Evolutionary conservation across 805 yeast genomes (phyloP).

Genomic region (Kazachstania bromeliacearum): DNA sequence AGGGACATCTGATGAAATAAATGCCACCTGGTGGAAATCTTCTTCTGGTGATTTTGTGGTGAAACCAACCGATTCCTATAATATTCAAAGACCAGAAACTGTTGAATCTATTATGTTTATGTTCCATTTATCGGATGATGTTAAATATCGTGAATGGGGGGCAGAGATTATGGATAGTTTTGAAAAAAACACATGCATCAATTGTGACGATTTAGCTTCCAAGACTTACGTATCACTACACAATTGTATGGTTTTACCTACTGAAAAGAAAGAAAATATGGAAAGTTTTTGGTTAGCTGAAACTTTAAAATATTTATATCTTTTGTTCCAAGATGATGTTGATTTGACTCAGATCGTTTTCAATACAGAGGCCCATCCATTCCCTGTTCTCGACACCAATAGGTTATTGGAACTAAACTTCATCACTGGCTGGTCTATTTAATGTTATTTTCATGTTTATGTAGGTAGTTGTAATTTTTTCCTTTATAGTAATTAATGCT

Average conservation of each 20-base stretch:
- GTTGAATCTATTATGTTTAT: slow-evolving; percentile 79
- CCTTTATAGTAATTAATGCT: too few species aligned
- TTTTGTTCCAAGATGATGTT: slow-evolving; percentile 64
- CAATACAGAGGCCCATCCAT: slow-evolving; percentile 91
- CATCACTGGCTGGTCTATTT: slow-evolving; percentile 22
- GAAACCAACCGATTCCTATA: slow-evolving; percentile 67
- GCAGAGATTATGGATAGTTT: slow-evolving; percentile 74
- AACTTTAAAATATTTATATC: slow-evolving; percentile 76
- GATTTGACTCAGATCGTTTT: slow-evolving; percentile 66
- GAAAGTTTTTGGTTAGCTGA: slow-evolving; percentile 94
- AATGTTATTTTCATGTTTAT: too few species aligned
- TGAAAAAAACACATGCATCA: slow-evolving; percentile 46
- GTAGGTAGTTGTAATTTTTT: too few species aligned
- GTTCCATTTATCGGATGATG: slow-evolving; percentile 71
- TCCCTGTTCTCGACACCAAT: slow-evolving; percentile 46
- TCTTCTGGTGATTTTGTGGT: slow-evolving; percentile 49
- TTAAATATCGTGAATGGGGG: slow-evolving; percentile 81
- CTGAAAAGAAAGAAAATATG: slow-evolving; percentile 57
- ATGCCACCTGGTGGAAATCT: slow-evolving; percentile 31
- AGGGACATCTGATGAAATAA: slow-evolving; percentile 3
- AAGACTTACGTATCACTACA: slow-evolving; percentile 51
- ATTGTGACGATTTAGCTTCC: slow-evolving; percentile 26
- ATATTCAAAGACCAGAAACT: slow-evolving; percentile 88
- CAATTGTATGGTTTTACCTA: slow-evolving; percentile 52
- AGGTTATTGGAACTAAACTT: slow-evolving; percentile 12